A percentile compares a stretch with the other conserved stretches of the same genome.
Evolutionary conservation across 2,329 filamentous ascomycete genomes (phyloP).

Genomic region (Tolypocladium cylindrosporum): DNA sequence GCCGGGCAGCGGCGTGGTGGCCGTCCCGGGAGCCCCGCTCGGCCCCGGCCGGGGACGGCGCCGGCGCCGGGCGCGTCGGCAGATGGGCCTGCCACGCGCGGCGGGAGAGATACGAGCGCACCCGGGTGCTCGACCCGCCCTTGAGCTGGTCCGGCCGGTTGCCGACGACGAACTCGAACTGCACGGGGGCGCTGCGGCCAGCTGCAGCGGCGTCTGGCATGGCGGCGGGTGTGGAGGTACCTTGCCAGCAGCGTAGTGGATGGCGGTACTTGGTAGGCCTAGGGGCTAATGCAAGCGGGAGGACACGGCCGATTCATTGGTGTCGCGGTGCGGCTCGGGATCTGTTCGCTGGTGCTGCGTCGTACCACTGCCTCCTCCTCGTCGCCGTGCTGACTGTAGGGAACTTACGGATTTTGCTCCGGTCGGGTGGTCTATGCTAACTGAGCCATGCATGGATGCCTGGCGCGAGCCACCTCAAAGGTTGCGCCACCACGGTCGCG

Average conservation of each 20-base stretch:
- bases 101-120: conserved; percentile 12
- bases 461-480: too few species aligned
- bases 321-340: background rate
- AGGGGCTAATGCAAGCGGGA: background rate
- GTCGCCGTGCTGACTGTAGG: background rate
- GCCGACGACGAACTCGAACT: conserved; percentile 13
- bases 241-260: background rate
- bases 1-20: too few species aligned
- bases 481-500: too few species aligned
- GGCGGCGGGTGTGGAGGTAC: background rate
- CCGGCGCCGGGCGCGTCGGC: background rate
- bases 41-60: background rate
- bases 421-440: too few species aligned
- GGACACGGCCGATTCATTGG: background rate
- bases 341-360: background rate
- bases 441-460: too few species aligned
- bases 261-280: too few species aligned
- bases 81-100: conserved; percentile 10
- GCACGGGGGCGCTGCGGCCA: background rate
- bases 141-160: conserved; percentile 13
- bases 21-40: too few species aligned
- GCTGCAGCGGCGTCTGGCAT: background rate
- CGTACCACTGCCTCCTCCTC: background rate
- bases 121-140: conserved; percentile 6
- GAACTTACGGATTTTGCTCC: too few species aligned